Evolutionary conservation across 208 protist genomes (phyloP).

Genomic region (Trypanosomatidae sp.): DNA sequence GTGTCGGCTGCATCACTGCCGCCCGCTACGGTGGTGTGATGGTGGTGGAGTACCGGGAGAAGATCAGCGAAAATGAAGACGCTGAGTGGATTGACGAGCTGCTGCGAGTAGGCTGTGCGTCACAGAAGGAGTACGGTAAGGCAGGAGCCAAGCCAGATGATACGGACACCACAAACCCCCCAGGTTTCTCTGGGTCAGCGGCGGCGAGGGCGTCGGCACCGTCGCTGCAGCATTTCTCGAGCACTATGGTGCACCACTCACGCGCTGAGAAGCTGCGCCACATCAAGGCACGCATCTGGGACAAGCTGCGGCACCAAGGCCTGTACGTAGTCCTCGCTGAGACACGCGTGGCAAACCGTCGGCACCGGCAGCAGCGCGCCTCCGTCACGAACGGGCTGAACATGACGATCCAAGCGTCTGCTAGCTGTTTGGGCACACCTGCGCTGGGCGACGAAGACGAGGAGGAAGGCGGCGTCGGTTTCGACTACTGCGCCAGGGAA

Average conservation of each 20-base stretch:
- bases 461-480: slow-evolving; percentile 1
- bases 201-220: neutral
- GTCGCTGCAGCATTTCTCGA: neutral
- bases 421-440: neutral
- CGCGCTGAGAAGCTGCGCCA: slow-evolving; percentile 30
- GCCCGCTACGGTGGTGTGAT: slow-evolving; percentile 65
- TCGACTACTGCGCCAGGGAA: slow-evolving; percentile 7
- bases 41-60: slow-evolving; percentile 60
- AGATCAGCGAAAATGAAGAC: slow-evolving; percentile 31
- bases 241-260: slow-evolving; percentile 9
- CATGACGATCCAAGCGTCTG: slow-evolving; percentile 4
- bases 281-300: slow-evolving; percentile 36
- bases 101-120: slow-evolving; percentile 8
- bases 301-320: slow-evolving; percentile 28
- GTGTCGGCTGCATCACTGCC: slow-evolving; percentile 56
- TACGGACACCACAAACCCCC: neutral
- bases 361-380: slow-evolving; percentile 26
- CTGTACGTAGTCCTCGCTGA: slow-evolving; percentile 44
- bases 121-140: neutral
- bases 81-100: slow-evolving; percentile 42
- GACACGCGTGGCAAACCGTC: slow-evolving; percentile 34
- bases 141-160: neutral
- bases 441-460: slow-evolving; percentile 8
- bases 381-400: slow-evolving; percentile 17
- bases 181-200: neutral